Evolutionary conservation across 225 moss, liverwort and hornwort genomes (phyloP), one percentile per base, ranked within the genome.

Genomic region (Ulota crispa): DNA sequence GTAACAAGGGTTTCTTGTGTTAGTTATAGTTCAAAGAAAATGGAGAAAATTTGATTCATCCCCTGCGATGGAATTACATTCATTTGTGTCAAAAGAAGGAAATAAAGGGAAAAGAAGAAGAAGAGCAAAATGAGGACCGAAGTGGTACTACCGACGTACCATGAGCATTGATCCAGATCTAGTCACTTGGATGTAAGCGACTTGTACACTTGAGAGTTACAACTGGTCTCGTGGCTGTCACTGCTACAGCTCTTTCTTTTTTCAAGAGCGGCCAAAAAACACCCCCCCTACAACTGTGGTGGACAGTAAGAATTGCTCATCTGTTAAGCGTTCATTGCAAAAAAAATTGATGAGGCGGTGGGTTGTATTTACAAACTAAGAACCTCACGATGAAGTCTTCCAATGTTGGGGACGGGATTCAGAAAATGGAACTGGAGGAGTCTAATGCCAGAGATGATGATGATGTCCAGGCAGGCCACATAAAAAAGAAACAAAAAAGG

Each of bases 331-430:
- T 81, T 83, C 79, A 76, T 87, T 87, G 81, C 87, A 89, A 91
- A 87, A 88, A 87, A 88, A 88, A 18, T 50, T 90, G 86, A 88
- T 85, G 86, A 64, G 54, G 78, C 81, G 53, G 88, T 83, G 80
- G 64, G 64, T 85, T 52, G 72, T 91, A 86, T 91, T 75, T 86
- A 90, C 88, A 91, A 69, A 79, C 74, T 82, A 68, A 78, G n/a
- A 79, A 60, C 34, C 64, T 77, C 82, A 61, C 64, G 65, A 77
- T 66, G 76, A 74, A 71, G 32, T 64, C 75, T 68, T 79, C 59
- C 78, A 73, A 77, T 73, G 63, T 81, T 71, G 75, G 43, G 43
- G 69, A 75, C 62, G 53, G 68, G 39, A 55, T 45, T 45, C 24
- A 47, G 60, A 30, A 28, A 78, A 76, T 62, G 67, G 72, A 66